Percentiles rank a stretch among this genome's conserved stretches.
Evolutionary conservation across 805 yeast genomes (phyloP).

Genomic region (Jamesozyma hellenica): DNA sequence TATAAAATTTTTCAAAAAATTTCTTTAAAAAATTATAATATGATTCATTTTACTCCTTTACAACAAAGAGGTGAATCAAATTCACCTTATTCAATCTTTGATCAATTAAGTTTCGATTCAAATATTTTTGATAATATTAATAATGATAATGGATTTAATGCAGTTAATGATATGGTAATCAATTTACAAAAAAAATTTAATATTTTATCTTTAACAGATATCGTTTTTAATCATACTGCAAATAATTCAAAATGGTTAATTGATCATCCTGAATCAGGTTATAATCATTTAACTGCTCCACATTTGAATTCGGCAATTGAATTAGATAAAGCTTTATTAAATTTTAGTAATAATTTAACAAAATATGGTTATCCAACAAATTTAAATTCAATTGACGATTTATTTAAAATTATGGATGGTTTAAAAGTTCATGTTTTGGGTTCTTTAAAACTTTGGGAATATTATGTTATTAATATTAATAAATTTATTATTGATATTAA

Average conservation of each 20-base stretch:
- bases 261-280: conserved; percentile 85
- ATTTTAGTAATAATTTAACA: conserved; percentile 51
- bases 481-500: conserved; percentile 33
- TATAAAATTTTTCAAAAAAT: conserved; percentile 50
- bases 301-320: conserved; percentile 79
- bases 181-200: conserved; percentile 44
- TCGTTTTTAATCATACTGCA: conserved; percentile 93
- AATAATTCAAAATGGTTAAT: conserved; percentile 77
- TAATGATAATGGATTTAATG: too few relatives aligned
- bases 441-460: conserved; percentile 74
- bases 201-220: conserved; percentile 75
- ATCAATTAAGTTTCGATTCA: conserved; percentile 73
- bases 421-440: conserved; percentile 59
- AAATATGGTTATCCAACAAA: conserved; percentile 53
- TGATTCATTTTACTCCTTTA: conserved; percentile 93
- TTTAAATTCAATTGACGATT: conserved; percentile 42
- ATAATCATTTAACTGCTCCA: conserved; percentile 79
- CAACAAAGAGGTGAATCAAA: conserved; percentile 82
- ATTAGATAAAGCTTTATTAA: conserved; percentile 57
- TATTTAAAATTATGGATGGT: conserved; percentile 54
- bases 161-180: conserved; percentile 41
- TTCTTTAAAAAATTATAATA: conserved; percentile 73
- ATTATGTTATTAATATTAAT: conserved; percentile 57
- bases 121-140: conserved; percentile 43
- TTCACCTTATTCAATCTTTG: conserved; percentile 87